Evolutionary conservation across 257 asterid genomes (phyloP).

Genomic region (Buddleja alternifolia): DNA sequence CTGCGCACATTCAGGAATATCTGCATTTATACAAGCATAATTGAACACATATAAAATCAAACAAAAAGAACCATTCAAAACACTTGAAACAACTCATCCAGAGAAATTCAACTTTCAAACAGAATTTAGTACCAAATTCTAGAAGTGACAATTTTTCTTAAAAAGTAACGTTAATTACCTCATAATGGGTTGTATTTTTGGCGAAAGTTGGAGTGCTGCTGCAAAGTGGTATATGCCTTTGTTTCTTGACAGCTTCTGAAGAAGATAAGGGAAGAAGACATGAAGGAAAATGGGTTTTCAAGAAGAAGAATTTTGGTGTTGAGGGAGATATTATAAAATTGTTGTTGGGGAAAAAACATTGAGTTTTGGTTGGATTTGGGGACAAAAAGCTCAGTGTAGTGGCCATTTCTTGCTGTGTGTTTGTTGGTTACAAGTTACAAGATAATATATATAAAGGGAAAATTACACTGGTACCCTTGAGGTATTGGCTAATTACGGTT

Average conservation of each 20-base stretch:
- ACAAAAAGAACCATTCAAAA: not conserved
- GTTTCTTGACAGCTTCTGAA: constrained; percentile 29
- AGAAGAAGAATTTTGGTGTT: constrained; percentile 27
- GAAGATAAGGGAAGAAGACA: constrained; percentile 29
- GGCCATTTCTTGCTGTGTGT: no score
- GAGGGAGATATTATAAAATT: constrained; percentile 23
- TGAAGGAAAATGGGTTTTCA: constrained; percentile 28
- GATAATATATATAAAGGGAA: no score
- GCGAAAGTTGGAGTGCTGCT: constrained; percentile 57
- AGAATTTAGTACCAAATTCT: not conserved
- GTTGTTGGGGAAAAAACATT: constrained; percentile 2
- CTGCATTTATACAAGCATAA: not conserved
- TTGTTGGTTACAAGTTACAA: no score
- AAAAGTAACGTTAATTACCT: constrained; percentile 44
- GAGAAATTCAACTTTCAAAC: constrained; percentile 5
- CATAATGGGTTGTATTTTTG: constrained; percentile 64
- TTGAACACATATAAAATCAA: not conserved
- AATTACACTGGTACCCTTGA: no score
- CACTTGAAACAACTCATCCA: not conserved
- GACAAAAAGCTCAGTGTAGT: not conserved
- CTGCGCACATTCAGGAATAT: no score
- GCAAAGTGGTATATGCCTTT: constrained; percentile 40
- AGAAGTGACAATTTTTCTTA: not conserved
- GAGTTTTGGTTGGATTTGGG: constrained; percentile 36
- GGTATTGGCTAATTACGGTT: no score